Evolutionary conservation across 2,329 filamentous ascomycete genomes (phyloP), one percentile per base, ranked within the genome.

Genomic region (Shiraia sp.): DNA sequence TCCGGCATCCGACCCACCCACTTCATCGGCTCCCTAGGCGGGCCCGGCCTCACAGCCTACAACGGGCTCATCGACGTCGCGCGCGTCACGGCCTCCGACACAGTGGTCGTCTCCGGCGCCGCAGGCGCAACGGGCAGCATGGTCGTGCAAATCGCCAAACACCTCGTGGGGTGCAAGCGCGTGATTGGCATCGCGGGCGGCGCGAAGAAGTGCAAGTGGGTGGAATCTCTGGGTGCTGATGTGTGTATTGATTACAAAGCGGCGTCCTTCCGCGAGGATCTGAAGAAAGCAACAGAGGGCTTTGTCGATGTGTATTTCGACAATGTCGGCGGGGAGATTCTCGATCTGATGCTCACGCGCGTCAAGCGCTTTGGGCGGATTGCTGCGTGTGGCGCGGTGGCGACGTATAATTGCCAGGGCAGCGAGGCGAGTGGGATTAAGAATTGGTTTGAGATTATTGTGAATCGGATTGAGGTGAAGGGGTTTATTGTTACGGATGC

Each of bases 81-180:
- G 12, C 72, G 83, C 36, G 79, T 85, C 15, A 81, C 82, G 59
- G 67, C 78, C 0, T 84, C 85, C 6, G 86, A 91, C 53, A 80
- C 83, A 0, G 85, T 92, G 2, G 86, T 91, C 7, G 84, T 92
- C 0, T 87, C 83, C 8, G 87, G 86, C 4, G 88, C 88, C 0
- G 88, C 87, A 0, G 88, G 88, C 6, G 88, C 87, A 0, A 90
- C 87, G 0, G 88, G 88, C 1, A 84, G 78, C 60, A 81, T 91
- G 15, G 87, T 82, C 1, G 75, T 79, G 6, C 78, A 81, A 61
- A 76, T 81, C 48, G 78, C 77, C 6, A 77, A 76, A 58, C 67
- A 76, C 42, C 49, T 78, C 14, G 46, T 77, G 10, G 68, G 73
- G 6, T 72, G 73, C 31, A 75, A 71, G 59, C 69, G 65, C 46